These are phyloP conservation scores for Singerocomus inundabilis DNA, from an alignment of 1,284 basidiomycete genomes.

Conservation along the genomic window DNA sequence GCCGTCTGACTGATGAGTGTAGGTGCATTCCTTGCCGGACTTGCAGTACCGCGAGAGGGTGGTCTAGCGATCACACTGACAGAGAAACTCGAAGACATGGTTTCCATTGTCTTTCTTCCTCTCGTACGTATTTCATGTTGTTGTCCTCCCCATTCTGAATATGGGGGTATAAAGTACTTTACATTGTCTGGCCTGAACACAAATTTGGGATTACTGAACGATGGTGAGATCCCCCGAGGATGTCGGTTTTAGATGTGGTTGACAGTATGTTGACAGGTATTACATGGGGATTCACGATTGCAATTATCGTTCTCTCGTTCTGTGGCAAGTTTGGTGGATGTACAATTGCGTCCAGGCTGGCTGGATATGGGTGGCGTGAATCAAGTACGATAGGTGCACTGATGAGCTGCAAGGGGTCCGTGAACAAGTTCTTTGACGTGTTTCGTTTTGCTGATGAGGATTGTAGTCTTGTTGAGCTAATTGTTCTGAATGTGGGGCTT, in stretches of 20 bases:
- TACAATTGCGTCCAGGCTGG: constrained; percentile 61
- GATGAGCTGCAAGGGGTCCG: constrained; percentile 94
- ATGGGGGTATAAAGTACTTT: constrained; percentile 64
- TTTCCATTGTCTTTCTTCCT: constrained; percentile 81
- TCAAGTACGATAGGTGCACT: constrained; percentile 83
- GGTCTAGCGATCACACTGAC: constrained; percentile 78
- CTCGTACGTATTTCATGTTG: constrained; percentile 48
- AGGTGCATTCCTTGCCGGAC: constrained; percentile 84
- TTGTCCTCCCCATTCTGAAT: not conserved
- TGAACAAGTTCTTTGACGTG: not conserved
- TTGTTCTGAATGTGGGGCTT: constrained; percentile 94
- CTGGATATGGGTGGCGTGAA: constrained; percentile 79
- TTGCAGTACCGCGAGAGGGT: constrained; percentile 88
- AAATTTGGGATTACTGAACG: constrained; percentile 77
- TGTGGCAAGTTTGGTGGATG: constrained; percentile 82
- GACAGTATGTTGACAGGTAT: constrained; percentile 62
- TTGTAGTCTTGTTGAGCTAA: constrained; percentile 79
- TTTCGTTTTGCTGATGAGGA: not conserved
- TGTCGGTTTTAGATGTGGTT: constrained; percentile 12
- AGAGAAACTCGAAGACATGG: constrained; percentile 83
- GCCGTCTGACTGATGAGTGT: constrained; percentile 27
- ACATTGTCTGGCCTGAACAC: constrained; percentile 86
- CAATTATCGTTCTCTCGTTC: constrained; percentile 82
- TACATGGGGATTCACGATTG: constrained; percentile 88
- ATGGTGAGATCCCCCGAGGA: constrained; percentile 40